A percentile compares a stretch with the other conserved stretches of the same genome.
These are phyloP conservation scores for Ganoderma sinense DNA, from an alignment of 1,284 basidiomycete genomes.

Conservation along the genomic window DNA sequence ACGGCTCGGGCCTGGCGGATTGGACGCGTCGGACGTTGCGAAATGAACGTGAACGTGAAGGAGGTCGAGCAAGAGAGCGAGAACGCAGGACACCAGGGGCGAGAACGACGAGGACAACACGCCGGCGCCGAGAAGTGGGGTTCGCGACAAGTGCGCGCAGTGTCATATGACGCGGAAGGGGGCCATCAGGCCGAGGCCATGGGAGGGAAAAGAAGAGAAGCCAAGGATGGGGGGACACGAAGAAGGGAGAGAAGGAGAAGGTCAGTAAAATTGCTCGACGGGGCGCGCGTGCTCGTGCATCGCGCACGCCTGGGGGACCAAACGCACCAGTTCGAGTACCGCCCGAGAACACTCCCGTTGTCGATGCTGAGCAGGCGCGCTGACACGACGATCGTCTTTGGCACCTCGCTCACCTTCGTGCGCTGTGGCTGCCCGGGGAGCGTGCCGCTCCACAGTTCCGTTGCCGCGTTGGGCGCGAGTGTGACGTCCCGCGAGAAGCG, in stretches of 20 bases:
- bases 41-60: background rate
- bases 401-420: constrained; percentile 69
- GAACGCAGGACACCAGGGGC: background rate
- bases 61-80: background rate
- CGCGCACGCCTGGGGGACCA: background rate
- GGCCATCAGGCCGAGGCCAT: constrained; percentile 1
- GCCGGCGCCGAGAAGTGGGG: background rate
- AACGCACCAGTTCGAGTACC: constrained; percentile 80
- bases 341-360: constrained; percentile 67
- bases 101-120: background rate
- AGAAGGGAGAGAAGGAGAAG: background rate
- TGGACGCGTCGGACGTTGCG: background rate
- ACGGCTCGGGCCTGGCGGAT: constrained; percentile 82
- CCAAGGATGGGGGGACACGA: constrained; percentile 5
- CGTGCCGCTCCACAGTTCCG: constrained; percentile 76
- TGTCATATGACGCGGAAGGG: background rate
- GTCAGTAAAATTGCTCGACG: constrained; percentile 10
- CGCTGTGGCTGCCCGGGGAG: constrained; percentile 77
- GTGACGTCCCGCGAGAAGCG: constrained; percentile 57
- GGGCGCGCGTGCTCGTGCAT: background rate
- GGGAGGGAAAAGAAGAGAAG: background rate
- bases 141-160: background rate
- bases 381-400: constrained; percentile 77
- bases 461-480: constrained; percentile 80
- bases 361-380: constrained; percentile 71